phyloP scores from a whole-genome alignment of 352 stramenopile species.

The Pythium brassicae region DNA sequence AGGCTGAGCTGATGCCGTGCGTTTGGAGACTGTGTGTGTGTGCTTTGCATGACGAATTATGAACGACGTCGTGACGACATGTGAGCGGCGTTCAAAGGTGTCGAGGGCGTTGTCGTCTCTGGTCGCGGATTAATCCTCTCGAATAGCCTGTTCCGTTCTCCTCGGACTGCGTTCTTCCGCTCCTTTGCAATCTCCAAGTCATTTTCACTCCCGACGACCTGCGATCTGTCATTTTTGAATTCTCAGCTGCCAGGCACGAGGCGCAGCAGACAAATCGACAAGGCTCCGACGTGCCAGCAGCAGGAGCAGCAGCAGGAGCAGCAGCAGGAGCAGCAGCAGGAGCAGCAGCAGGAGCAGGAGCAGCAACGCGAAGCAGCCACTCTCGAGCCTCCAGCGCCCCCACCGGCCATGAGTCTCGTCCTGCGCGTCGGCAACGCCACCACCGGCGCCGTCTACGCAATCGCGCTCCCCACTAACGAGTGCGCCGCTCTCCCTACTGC shows the following conservation, averaged over 20 bases:
- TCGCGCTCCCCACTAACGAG: constrained; percentile 42
- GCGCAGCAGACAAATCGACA: background rate
- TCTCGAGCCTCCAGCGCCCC: constrained; percentile 12
- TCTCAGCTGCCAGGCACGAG: background rate
- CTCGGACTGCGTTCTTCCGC: too few species aligned
- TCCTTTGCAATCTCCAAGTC: too few species aligned
- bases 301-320: constrained; percentile 2
- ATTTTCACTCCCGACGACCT: too few species aligned
- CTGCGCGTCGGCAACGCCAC: constrained; percentile 48
- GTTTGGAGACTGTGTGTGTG: background rate
- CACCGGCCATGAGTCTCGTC: constrained; percentile 18
- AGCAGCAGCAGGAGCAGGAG: constrained; percentile 5
- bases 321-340: constrained; percentile 1
- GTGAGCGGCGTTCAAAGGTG: too few species aligned
- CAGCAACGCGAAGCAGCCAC: constrained; percentile 16
- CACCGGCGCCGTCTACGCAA: constrained; percentile 29
- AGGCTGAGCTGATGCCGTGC: too few species aligned
- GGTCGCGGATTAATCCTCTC: too few species aligned
- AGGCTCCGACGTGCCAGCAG: background rate
- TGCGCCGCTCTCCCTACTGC: constrained; percentile 28
- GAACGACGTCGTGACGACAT: background rate
- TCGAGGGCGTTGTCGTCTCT: too few species aligned
- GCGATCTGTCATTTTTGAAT: too few species aligned
- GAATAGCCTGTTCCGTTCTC: too few species aligned
- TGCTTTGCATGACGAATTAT: constrained; percentile 2